A percentile compares a stretch with the other conserved stretches of the same genome.
phyloP scores from a whole-genome alignment of 179 eudicot species.

The Beta corolliflora region DNA sequence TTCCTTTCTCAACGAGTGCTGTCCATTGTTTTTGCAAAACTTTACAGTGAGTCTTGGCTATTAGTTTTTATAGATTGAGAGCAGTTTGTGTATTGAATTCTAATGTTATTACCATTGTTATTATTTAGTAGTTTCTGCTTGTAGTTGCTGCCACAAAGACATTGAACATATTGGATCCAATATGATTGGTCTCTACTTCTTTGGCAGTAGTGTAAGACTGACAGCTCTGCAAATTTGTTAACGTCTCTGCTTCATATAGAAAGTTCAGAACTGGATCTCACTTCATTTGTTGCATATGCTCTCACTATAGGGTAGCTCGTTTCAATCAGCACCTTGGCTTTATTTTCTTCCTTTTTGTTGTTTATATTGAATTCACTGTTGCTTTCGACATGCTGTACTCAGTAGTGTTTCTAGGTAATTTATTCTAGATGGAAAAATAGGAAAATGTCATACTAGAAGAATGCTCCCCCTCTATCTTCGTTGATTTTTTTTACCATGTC shows the following conservation, averaged over 20 bases:
- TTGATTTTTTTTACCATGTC: too few relatives aligned
- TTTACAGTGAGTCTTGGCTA: slow-evolving; percentile 57
- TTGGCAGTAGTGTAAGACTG: slow-evolving; percentile 62
- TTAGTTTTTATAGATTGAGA: not conserved
- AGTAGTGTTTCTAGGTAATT: not conserved
- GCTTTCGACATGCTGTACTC: not conserved
- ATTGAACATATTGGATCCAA: slow-evolving; percentile 59
- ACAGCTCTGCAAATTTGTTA: slow-evolving; percentile 3
- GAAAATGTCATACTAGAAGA: not conserved
- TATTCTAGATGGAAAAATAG: not conserved
- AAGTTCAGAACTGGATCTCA: not conserved
- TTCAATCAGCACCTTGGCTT: too few relatives aligned
- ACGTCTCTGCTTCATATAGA: not conserved
- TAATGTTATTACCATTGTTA: not conserved
- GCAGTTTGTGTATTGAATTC: not conserved
- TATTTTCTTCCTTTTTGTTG: not conserved
- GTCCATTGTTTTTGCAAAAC: slow-evolving; percentile 27
- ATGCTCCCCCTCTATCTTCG: too few relatives aligned
- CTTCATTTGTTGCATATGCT: not conserved
- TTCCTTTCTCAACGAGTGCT: not conserved
- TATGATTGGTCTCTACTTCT: slow-evolving; percentile 91
- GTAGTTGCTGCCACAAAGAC: slow-evolving; percentile 54
- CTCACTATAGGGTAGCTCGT: not conserved
- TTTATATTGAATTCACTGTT: not conserved
- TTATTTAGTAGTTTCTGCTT: not conserved